phyloP scores from a whole-genome alignment of 345 rosid species.

The Cardiospermum halicacabum region DNA sequence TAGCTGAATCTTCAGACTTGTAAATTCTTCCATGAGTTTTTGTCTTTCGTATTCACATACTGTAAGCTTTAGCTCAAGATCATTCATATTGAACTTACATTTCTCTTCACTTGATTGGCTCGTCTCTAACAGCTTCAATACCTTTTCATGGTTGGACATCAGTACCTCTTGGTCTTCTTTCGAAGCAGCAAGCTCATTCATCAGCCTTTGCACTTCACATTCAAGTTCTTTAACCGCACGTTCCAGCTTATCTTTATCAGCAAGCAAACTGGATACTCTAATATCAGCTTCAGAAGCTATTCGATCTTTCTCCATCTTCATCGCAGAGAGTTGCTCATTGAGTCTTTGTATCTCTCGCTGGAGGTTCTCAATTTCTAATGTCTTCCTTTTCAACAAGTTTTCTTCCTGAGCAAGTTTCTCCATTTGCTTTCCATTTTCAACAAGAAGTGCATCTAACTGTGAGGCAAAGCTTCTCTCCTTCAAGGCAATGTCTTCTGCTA shows the following conservation, averaged over 20 bases:
- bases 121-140: slow-evolving; percentile 28
- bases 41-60: slow-evolving; percentile 50
- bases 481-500: slow-evolving; percentile 33
- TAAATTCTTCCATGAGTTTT: slow-evolving; percentile 31
- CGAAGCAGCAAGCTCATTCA: slow-evolving; percentile 31
- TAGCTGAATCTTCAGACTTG: slow-evolving; percentile 29
- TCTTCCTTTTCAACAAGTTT: slow-evolving; percentile 28
- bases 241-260: slow-evolving; percentile 29
- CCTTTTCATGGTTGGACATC: slow-evolving; percentile 28
- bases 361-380: slow-evolving; percentile 35
- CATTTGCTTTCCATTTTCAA: slow-evolving; percentile 31
- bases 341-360: slow-evolving; percentile 24
- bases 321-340: slow-evolving; percentile 20
- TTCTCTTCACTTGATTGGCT: slow-evolving; percentile 41
- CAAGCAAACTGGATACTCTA: slow-evolving; percentile 24
- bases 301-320: slow-evolving; percentile 29
- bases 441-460: slow-evolving; percentile 31
- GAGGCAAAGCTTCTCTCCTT: slow-evolving; percentile 33
- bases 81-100: slow-evolving; percentile 29
- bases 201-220: slow-evolving; percentile 25
- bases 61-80: slow-evolving; percentile 46
- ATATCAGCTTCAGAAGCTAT: slow-evolving; percentile 22
- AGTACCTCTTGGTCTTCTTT: slow-evolving; percentile 29
- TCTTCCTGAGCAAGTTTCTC: slow-evolving; percentile 28
- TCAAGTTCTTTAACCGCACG: slow-evolving; percentile 16